Evolutionary conservation across 139 green algal species (phyloP).

Genomic region (Tetraselmis striata): DNA sequence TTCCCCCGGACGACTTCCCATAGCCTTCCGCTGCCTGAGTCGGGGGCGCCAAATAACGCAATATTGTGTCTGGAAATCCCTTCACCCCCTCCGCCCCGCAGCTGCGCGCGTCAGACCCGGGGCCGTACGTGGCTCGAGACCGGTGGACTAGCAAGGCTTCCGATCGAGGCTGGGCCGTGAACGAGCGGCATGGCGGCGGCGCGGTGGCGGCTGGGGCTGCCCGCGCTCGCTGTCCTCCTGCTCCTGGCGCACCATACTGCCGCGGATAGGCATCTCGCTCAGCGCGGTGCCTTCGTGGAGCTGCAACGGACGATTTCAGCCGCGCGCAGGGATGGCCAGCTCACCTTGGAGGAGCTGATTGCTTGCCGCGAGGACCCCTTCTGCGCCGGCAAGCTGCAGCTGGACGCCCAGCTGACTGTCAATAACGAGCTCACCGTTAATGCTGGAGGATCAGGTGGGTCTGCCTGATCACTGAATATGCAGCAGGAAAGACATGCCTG

Average conservation of each 20-base stretch:
- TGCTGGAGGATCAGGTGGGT: neutral
- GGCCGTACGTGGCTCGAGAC: neutral
- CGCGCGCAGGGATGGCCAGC: too few species aligned
- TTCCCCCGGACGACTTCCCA: neutral
- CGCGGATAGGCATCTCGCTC: too few species aligned
- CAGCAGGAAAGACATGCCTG: too few species aligned
- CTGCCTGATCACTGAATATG: neutral
- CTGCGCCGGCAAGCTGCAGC: neutral
- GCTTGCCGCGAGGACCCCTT: neutral
- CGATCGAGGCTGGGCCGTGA: neutral
- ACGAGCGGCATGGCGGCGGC: neutral
- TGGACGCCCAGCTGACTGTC: neutral
- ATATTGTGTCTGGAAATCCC: neutral
- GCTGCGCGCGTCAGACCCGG: neutral
- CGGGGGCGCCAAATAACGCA: neutral
- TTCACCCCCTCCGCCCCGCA: neutral
- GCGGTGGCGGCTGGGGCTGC: too few species aligned
- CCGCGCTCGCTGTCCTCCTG: neutral
- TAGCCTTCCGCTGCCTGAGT: neutral
- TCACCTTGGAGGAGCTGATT: neutral
- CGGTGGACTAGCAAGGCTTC: neutral
- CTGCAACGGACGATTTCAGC: neutral
- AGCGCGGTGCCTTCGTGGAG: neutral
- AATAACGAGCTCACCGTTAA: neutral
- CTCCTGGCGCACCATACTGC: neutral